A percentile compares a stretch with the other conserved stretches of the same genome.
phyloP scores from a whole-genome alignment of 2,329 filamentous ascomycete genomes.

The Rhexocercosporidium sp. region DNA sequence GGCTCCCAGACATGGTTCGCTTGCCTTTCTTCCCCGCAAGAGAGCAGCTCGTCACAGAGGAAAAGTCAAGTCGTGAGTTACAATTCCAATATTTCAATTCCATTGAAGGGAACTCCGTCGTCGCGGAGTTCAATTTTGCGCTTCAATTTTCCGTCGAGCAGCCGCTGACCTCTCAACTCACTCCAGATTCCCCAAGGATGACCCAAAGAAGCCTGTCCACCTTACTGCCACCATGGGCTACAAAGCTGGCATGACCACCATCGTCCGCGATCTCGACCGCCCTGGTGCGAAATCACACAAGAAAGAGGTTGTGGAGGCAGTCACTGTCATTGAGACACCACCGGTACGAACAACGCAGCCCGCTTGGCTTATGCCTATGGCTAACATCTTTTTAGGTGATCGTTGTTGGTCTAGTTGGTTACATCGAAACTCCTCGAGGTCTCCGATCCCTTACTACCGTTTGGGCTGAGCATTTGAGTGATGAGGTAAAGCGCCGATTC shows the following conservation, averaged over 20 bases:
- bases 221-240: slow-evolving; percentile 98
- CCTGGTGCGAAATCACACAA: slow-evolving; percentile 99
- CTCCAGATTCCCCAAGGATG: slow-evolving; percentile 94
- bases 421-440: slow-evolving; percentile 99
- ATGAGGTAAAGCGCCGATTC: slow-evolving; percentile 99
- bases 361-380: slow-evolving; percentile 76
- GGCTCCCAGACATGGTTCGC: slow-evolving; percentile 92
- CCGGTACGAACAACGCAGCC: slow-evolving; percentile 90
- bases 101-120: slow-evolving; percentile 9
- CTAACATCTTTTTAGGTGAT: slow-evolving; percentile 87
- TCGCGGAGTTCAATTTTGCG: slow-evolving; percentile 9
- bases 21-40: slow-evolving; percentile 89
- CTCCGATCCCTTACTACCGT: slow-evolving; percentile 99
- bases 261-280: slow-evolving; percentile 94
- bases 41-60: slow-evolving; percentile 91
- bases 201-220: slow-evolving; percentile 99
- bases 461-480: slow-evolving; percentile 98
- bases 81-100: slow-evolving; percentile 16
- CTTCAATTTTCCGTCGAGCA: slow-evolving; percentile 14
- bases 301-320: slow-evolving; percentile 94
- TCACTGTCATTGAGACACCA: slow-evolving; percentile 88
- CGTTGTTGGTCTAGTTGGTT: slow-evolving; percentile 99
- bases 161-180: slow-evolving; percentile 28
- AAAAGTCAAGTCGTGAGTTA: slow-evolving; percentile 95
- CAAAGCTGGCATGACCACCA: slow-evolving; percentile 99